Base-by-base conservation (phyloP, 345 rosid genomes). In the Pistacia vera region DNA sequence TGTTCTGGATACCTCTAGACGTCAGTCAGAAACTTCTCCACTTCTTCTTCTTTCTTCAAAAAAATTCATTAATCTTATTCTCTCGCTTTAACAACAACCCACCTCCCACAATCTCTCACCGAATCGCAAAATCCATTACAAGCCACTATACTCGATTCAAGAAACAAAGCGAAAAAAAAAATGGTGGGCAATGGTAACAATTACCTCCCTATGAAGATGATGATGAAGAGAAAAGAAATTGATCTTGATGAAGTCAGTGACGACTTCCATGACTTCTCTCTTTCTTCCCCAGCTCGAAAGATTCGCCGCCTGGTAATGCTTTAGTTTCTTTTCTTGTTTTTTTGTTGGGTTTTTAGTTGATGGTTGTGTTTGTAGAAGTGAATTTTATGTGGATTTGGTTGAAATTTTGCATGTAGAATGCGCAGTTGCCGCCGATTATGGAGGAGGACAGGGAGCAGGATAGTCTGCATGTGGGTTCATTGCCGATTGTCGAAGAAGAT, bases 181-280 rank as follows among this genome's bases (percentile, higher is more conserved):
- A 78, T 77, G 80, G 79, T 16, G 57, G 78, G 73, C 22, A 58
- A 58, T 64, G 77, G 6, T 54, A 6, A 41, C 8, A 41, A 41
- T 30, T 68, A 66, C 66, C 65, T 79, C 35, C 72, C 73, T 12
- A 64, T 46, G 76, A 75, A 81, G 63, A 55, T 46, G 77, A 79
- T 78, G 80, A 79, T 80, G 80, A 91, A 81, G 84, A 81, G 87
- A 76, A 92, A 90, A 79, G 84, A 89, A 3, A 76, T 92, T 17
- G 97, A 89, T 4, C 80, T 92, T 4, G 97, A 88, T 28, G 85
- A 82, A 46, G 87, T 89, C 16, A 84, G 83, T 79, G 90, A 94
- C n/a, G 97, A 94, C 1, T 92, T 92, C 86, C 86, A 91, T 49
- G 93, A 93, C 77, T 93, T 93, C 82, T 88, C 94, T 12, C 87